Evolutionary conservation across 1,139 yeast species (phyloP).

Genomic region (Geotrichum armillariae): DNA sequence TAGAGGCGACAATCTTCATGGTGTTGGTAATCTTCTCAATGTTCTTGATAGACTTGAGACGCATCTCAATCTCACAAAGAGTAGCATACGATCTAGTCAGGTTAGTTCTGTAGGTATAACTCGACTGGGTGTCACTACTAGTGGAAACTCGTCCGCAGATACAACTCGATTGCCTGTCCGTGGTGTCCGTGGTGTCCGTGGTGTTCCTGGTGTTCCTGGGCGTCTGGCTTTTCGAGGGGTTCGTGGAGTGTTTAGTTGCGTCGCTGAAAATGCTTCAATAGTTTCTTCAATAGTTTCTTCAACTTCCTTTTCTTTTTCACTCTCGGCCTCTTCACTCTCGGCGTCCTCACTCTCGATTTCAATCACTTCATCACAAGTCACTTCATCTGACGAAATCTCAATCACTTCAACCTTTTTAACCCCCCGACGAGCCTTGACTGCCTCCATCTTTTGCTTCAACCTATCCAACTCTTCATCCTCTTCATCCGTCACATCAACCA

Average conservation of each 20-base stretch:
- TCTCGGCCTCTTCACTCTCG: too few relatives aligned
- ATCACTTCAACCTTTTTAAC: background rate
- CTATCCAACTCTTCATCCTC: background rate
- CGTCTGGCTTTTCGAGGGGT: conserved; percentile 1
- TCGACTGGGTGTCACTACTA: too few relatives aligned
- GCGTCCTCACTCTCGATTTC: background rate
- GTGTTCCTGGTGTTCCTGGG: background rate
- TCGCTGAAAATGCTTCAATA: background rate
- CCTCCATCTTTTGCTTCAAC: background rate
- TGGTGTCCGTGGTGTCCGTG: background rate
- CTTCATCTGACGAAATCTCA: background rate
- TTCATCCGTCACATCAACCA: background rate
- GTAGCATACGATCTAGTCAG: conserved; percentile 88
- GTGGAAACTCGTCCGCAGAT: conserved; percentile 10
- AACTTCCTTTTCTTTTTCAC: background rate
- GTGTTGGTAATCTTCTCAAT: conserved; percentile 99
- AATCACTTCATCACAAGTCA: background rate
- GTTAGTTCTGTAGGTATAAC: too few relatives aligned
- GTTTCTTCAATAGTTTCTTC: background rate
- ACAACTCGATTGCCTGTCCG: background rate
- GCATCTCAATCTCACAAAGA: conserved; percentile 96
- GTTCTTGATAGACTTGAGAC: conserved; percentile 97
- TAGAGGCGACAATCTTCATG: conserved; percentile 98
- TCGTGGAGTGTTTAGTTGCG: background rate
- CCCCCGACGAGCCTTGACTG: background rate